Evolutionary conservation across 306 rosid species (phyloP).

Genomic region (Vigna angularis): DNA sequence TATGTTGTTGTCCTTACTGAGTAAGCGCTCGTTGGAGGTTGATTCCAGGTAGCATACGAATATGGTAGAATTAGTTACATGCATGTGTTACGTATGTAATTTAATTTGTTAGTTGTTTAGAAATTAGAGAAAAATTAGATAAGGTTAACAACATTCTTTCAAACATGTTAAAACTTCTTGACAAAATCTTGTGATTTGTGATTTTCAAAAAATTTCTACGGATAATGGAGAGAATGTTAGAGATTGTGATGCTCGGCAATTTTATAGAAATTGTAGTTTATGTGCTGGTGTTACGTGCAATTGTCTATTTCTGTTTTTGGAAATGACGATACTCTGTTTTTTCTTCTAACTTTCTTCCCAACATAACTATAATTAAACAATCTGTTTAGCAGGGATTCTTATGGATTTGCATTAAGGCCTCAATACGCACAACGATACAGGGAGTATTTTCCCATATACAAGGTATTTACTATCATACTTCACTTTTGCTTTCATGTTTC

Average conservation of each 20-base stretch:
- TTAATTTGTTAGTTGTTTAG: background rate
- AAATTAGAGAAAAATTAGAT: background rate
- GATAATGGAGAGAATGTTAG: background rate
- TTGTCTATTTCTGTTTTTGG: slow-evolving; percentile 9
- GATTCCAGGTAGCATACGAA: slow-evolving; percentile 79
- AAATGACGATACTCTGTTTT: slow-evolving; percentile 17
- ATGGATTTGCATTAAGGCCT: slow-evolving; percentile 97
- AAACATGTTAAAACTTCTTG: background rate
- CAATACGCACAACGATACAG: slow-evolving; percentile 80
- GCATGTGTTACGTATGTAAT: background rate
- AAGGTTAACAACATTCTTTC: background rate
- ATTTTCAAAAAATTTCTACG: background rate
- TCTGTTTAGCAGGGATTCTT: slow-evolving; percentile 69
- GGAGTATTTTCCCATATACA: slow-evolving; percentile 72
- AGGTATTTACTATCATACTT: slow-evolving; percentile 55
- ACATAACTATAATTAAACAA: background rate
- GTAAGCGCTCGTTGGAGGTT: slow-evolving; percentile 94
- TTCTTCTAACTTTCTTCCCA: background rate
- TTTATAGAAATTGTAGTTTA: background rate
- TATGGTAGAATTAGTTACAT: background rate
- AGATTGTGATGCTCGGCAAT: background rate
- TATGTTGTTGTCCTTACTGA: slow-evolving; percentile 98
- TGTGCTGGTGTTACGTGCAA: background rate
- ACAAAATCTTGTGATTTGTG: background rate
- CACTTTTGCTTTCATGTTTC: slow-evolving; percentile 29